Evolutionary conservation across 208 protist species (phyloP), one percentile per base, ranked within the genome.

Genomic region (Plasmodiophora brassicae): DNA sequence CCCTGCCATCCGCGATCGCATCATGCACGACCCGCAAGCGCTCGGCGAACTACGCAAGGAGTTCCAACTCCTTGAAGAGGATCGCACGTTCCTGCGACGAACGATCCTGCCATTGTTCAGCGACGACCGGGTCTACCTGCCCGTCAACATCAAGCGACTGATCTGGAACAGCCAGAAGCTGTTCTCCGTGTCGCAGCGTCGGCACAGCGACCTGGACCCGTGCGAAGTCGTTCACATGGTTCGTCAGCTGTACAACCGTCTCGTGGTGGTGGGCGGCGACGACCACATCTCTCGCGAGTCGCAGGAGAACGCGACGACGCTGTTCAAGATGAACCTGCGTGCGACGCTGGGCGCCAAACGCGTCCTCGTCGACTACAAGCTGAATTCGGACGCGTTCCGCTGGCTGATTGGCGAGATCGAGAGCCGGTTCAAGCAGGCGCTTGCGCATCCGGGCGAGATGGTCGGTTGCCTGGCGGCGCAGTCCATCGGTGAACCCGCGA

Each of bases 401-500:
- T 99, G 96, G 92, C 50, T 99, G 43, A 44, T 99, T 14, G 98
- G 97, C 89, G 97, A 99, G 89, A 96, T 99, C 72, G 90, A 95
- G 39, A 93, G 90, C 39, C 95, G 95, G 53, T 99, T 99, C 92
- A 89, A 95, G 45, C 92, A 95, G 87, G 92, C 97, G 0, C 87
- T 97, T n/a, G 94, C 95, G 46, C 91, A 96, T 36, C 97, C 98
- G 28, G 98, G 98, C 57, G 98, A 99, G 92, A 98, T 96, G 91
- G 97, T 99, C 89, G 98, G 98, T 57, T 94, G 96, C 25, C 94
- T 99, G 45, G 98, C 98, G 28, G 98, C 98, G 14, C 98, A 99
- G 94, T 99, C 96, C 5, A 98, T 99, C 88, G 98, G 98, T 44
- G 98, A 99, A 92, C 98, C 98, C 20, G 97, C 98, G 0, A 99